These are phyloP conservation scores for Elsinoe ampelina DNA, from an alignment of 2,329 filamentous ascomycete species.

Conservation along the genomic window DNA sequence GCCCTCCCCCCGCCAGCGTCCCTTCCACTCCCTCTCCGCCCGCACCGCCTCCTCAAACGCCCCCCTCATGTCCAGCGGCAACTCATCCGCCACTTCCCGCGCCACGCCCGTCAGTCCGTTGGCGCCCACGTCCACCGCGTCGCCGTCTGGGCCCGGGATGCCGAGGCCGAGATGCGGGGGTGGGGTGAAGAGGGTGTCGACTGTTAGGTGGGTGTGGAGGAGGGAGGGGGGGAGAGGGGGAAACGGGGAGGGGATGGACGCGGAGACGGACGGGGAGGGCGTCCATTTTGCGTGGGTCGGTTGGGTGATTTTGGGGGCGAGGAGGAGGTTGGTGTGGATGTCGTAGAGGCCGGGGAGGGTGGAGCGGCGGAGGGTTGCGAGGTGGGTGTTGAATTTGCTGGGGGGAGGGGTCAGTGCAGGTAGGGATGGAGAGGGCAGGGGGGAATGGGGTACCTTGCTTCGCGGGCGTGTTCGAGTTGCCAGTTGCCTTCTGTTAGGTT, in stretches of 20 bases:
- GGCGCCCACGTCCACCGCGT: slow-evolving; percentile 37
- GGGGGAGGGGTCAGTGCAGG: slow-evolving; percentile 16
- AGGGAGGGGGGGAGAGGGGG: slow-evolving; percentile 47
- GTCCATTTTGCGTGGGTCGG: slow-evolving; percentile 80
- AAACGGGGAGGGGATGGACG: slow-evolving; percentile 30
- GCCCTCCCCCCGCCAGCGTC: slow-evolving; percentile 61
- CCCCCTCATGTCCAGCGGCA: slow-evolving; percentile 60
- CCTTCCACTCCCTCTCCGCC: slow-evolving; percentile 63
- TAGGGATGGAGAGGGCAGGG: slow-evolving; percentile 13
- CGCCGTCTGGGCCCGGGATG: slow-evolving; percentile 49
- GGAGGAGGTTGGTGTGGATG: slow-evolving; percentile 84
- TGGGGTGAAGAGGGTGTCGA: slow-evolving; percentile 52
- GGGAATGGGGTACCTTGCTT: slow-evolving; percentile 63
- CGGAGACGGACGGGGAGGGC: slow-evolving; percentile 44
- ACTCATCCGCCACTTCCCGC: slow-evolving; percentile 54
- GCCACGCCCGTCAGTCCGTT: slow-evolving; percentile 55
- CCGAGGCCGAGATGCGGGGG: slow-evolving; percentile 49
- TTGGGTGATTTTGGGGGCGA: slow-evolving; percentile 80
- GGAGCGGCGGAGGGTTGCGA: slow-evolving; percentile 58
- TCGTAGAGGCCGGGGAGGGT: slow-evolving; percentile 79
- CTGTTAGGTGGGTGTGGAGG: slow-evolving; percentile 52
- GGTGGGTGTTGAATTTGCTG: slow-evolving; percentile 74
- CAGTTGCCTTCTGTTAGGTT: slow-evolving; percentile 90
- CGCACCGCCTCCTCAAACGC: slow-evolving; percentile 61
- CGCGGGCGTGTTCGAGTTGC: slow-evolving; percentile 89